Conservation (phyloP, 768 basidiomycete genomes). For the Flagelloscypha sp. region DNA sequence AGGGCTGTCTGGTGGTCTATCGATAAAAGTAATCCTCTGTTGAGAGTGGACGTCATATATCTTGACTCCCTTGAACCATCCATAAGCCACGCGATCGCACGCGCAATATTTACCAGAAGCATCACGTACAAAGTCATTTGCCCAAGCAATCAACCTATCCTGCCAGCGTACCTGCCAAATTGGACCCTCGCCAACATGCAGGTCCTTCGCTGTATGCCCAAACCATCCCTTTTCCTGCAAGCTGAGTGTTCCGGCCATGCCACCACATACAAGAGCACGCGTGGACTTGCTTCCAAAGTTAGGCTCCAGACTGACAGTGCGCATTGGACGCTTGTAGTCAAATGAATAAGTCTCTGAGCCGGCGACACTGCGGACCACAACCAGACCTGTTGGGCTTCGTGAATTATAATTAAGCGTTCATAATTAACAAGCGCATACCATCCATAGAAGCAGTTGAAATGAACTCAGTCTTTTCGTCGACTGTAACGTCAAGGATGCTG, state of each 20-base stretch:
- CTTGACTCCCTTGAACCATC: conserved; percentile 69
- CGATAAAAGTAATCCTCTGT: conserved; percentile 76
- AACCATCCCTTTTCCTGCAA: conserved; percentile 94
- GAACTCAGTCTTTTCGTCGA: conserved; percentile 83
- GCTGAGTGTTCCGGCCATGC: conserved; percentile 81
- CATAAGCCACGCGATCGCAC: neutral
- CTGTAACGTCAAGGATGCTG: conserved; percentile 73
- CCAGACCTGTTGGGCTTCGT: conserved; percentile 59
- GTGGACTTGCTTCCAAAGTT: conserved; percentile 73
- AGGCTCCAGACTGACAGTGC: conserved; percentile 84
- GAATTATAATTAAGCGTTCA: conserved; percentile 3
- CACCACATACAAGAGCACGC: conserved; percentile 83
- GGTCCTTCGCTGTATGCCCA: conserved; percentile 81
- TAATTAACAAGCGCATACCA: conserved; percentile 43
- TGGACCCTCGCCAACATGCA: conserved; percentile 85
- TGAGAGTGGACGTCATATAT: conserved; percentile 81
- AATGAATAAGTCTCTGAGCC: conserved; percentile 76
- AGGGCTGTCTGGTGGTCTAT: conserved; percentile 74
- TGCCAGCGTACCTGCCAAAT: conserved; percentile 91
- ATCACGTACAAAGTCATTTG: conserved; percentile 81
- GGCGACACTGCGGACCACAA: conserved; percentile 76
- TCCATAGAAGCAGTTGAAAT: conserved; percentile 90
- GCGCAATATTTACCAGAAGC: neutral
- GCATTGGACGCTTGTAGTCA: conserved; percentile 88
- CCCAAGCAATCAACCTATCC: conserved; percentile 87